These are phyloP conservation scores for Kodamaea kakaduensis DNA, from an alignment of 805 yeast species.

Conservation along the genomic window DNA sequence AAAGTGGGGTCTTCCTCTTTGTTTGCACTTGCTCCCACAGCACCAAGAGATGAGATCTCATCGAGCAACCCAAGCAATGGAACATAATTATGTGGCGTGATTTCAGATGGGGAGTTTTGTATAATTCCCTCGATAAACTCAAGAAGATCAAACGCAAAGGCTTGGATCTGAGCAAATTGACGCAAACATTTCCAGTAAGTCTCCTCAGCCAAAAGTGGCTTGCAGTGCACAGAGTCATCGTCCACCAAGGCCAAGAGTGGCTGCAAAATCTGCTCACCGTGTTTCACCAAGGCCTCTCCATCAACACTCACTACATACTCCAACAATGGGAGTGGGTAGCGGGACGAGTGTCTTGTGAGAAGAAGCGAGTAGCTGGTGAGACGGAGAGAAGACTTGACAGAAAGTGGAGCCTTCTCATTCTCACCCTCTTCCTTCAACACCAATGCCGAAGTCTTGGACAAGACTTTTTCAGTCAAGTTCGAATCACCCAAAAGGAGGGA, in stretches of 20 bases:
- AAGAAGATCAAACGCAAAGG: slow-evolving; percentile 42
- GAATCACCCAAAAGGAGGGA: slow-evolving; percentile 27
- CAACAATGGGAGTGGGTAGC: neutral
- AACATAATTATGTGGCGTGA: slow-evolving; percentile 54
- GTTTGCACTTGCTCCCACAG: slow-evolving; percentile 51
- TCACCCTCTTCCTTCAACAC: neutral
- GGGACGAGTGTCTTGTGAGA: slow-evolving; percentile 34
- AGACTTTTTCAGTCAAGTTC: slow-evolving; percentile 17
- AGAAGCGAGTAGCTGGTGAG: slow-evolving; percentile 51
- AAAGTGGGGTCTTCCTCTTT: slow-evolving; percentile 3
- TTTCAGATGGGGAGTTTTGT: slow-evolving; percentile 25
- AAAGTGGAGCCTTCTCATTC: slow-evolving; percentile 10
- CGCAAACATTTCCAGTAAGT: slow-evolving; percentile 55
- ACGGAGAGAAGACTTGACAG: slow-evolving; percentile 37
- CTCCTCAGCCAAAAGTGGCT: slow-evolving; percentile 31
- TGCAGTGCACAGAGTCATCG: slow-evolving; percentile 42
- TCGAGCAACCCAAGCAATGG: slow-evolving; percentile 67
- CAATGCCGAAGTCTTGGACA: slow-evolving; percentile 8
- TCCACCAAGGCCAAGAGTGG: slow-evolving; percentile 50
- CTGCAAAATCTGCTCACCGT: slow-evolving; percentile 41
- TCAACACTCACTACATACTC: slow-evolving; percentile 19
- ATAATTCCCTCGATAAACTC: slow-evolving; percentile 44
- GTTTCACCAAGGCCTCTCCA: slow-evolving; percentile 42
- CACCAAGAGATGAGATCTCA: slow-evolving; percentile 78
- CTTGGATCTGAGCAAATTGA: slow-evolving; percentile 42